Conservation (phyloP, 805 yeast genomes). For the Kluyveromyces nonfermentans region DNA sequence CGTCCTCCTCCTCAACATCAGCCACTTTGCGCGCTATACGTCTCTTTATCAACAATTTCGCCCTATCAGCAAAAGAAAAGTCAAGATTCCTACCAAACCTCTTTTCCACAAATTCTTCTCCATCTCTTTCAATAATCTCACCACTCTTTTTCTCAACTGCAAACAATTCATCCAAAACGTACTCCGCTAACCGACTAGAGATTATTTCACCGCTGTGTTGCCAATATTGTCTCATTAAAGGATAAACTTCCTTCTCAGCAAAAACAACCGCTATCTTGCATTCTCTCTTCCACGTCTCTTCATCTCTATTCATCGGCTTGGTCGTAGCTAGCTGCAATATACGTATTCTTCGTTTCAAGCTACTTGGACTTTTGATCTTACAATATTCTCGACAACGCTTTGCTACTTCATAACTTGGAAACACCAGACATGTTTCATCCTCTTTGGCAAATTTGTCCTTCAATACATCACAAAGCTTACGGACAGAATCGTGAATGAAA, state of each 20-base stretch:
- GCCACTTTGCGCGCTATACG: slow-evolving; percentile 64
- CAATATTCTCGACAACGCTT: slow-evolving; percentile 79
- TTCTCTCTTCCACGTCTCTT: slow-evolving; percentile 49
- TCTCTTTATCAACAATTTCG: slow-evolving; percentile 62
- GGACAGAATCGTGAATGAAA: slow-evolving; percentile 57
- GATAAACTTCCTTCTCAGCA: slow-evolving; percentile 48
- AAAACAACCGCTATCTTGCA: slow-evolving; percentile 73
- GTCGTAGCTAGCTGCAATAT: slow-evolving; percentile 67
- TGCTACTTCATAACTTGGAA: slow-evolving; percentile 72
- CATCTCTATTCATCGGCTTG: slow-evolving; percentile 51
- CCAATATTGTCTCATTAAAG: slow-evolving; percentile 83
- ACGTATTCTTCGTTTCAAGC: slow-evolving; percentile 34
- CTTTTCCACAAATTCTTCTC: slow-evolving; percentile 72
- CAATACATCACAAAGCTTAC: slow-evolving; percentile 43
- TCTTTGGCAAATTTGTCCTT: slow-evolving; percentile 69
- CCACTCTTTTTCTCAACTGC: slow-evolving; percentile 25
- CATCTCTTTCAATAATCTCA: slow-evolving; percentile 23
- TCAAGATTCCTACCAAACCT: slow-evolving; percentile 87
- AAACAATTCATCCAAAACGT: slow-evolving; percentile 54
- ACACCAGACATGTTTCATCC: slow-evolving; percentile 65
- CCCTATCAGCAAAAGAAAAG: slow-evolving; percentile 61
- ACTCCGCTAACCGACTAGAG: slow-evolving; percentile 83
- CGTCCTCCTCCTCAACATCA: slow-evolving; percentile 25
- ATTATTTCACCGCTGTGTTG: slow-evolving; percentile 97
- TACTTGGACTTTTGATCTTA: slow-evolving; percentile 29